Percentiles rank a stretch among this genome's conserved stretches.
Conservation (phyloP, 169 alveolate genomes). For the Plasmodium gaboni region DNA sequence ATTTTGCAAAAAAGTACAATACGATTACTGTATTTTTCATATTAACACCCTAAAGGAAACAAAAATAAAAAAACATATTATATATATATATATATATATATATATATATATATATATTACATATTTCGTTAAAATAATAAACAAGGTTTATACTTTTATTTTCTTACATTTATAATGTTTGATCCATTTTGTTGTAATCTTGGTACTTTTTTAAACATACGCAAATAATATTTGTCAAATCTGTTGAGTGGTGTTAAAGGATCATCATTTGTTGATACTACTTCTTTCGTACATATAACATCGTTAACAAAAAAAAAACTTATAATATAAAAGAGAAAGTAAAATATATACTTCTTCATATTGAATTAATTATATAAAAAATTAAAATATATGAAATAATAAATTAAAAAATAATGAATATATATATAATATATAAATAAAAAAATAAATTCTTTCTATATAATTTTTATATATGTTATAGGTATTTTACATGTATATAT, state of each 20-base stretch:
- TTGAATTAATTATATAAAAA: not conserved
- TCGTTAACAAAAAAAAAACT: constrained; percentile 11
- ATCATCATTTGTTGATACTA: not conserved
- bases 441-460: not conserved
- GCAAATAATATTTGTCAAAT: constrained; percentile 53
- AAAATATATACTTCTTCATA: constrained; percentile 39
- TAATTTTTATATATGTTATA: not conserved
- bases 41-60: constrained; percentile 27
- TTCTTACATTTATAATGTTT: constrained; percentile 45
- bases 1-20: constrained; percentile 66
- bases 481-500: not conserved
- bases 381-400: not conserved
- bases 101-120: not conserved
- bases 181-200: constrained; percentile 37
- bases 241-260: constrained; percentile 54
- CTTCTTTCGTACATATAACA: constrained; percentile 20
- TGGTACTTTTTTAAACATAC: constrained; percentile 21
- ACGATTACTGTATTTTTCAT: constrained; percentile 25
- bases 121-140: too few species aligned
- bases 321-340: constrained; percentile 6
- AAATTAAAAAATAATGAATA: not conserved
- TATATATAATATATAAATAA: not conserved
- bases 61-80: not conserved
- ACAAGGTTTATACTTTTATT: not conserved
- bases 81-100: not conserved